phyloP scores from a whole-genome alignment of 257 asterid species.

The Rubia yunnanensis region DNA sequence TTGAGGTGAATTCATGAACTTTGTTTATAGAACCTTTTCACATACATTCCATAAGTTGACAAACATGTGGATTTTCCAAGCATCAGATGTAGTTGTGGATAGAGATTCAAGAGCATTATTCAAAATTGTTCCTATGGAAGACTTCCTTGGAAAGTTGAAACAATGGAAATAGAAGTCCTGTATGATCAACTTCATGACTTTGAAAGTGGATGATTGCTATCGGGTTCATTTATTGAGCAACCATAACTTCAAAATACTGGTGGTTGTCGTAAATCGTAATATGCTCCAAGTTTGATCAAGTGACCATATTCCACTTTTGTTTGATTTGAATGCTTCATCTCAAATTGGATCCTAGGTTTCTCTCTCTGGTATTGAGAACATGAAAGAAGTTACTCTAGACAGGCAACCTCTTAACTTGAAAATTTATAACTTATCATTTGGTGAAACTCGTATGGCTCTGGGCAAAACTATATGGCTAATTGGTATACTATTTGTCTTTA shows the following conservation, averaged over 20 bases:
- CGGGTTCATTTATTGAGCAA: not conserved
- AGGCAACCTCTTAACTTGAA: constrained; percentile 66
- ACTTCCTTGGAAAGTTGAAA: not conserved
- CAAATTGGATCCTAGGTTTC: constrained; percentile 41
- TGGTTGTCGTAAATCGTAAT: not conserved
- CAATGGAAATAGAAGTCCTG: not conserved
- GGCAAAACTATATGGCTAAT: not conserved
- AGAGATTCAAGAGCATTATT: not conserved
- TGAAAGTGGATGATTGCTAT: not conserved
- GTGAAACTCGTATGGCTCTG: not conserved
- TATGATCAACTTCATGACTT: not conserved
- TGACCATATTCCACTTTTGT: not conserved
- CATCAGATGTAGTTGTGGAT: not conserved
- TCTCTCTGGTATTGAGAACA: constrained; percentile 66
- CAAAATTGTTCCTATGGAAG: not conserved
- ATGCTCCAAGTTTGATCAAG: not conserved
- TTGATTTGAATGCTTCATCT: constrained; percentile 8
- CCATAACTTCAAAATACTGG: not conserved
- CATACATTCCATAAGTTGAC: not conserved
- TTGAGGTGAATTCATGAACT: constrained; percentile 44
- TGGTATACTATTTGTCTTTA: not conserved
- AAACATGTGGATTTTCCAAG: not conserved
- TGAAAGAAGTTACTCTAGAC: constrained; percentile 65
- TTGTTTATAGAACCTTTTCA: not conserved
- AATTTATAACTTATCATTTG: constrained; percentile 34